Evolutionary conservation across 176 grass and related monocot species (phyloP).

Genomic region (Saccharum officinarum): DNA sequence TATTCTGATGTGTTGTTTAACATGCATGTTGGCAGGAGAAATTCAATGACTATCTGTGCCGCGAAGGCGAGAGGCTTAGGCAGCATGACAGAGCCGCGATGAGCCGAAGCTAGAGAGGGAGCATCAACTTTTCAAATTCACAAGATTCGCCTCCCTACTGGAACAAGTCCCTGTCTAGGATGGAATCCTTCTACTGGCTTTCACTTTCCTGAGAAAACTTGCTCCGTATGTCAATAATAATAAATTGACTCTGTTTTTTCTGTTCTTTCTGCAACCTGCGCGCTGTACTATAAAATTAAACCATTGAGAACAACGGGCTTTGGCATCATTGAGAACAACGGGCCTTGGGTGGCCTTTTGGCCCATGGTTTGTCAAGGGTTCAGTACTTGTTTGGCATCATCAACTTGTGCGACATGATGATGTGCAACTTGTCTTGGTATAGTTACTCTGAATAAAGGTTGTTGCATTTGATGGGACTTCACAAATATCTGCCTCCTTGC

Average conservation of each 20-base stretch:
- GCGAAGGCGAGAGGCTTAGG: slow-evolving; percentile 57
- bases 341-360: background rate
- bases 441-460: no score
- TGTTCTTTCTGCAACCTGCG: background rate
- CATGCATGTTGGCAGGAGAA: slow-evolving; percentile 46
- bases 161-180: no score
- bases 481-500: no score
- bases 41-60: slow-evolving; percentile 47
- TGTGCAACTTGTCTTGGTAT: no score
- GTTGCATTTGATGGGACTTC: no score
- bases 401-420: no score
- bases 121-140: background rate
- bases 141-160: no score
- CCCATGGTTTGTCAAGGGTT: background rate
- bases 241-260: background rate
- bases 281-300: background rate
- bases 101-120: slow-evolving; percentile 22
- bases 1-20: background rate
- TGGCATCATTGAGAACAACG: no score
- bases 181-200: no score
- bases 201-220: no score
- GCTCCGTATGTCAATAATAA: no score
- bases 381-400: background rate
- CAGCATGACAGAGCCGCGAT: slow-evolving; percentile 50
- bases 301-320: background rate